phyloP scores from a whole-genome alignment of 495 filamentous ascomycete species.

The Thermothielavioides terrestris region DNA sequence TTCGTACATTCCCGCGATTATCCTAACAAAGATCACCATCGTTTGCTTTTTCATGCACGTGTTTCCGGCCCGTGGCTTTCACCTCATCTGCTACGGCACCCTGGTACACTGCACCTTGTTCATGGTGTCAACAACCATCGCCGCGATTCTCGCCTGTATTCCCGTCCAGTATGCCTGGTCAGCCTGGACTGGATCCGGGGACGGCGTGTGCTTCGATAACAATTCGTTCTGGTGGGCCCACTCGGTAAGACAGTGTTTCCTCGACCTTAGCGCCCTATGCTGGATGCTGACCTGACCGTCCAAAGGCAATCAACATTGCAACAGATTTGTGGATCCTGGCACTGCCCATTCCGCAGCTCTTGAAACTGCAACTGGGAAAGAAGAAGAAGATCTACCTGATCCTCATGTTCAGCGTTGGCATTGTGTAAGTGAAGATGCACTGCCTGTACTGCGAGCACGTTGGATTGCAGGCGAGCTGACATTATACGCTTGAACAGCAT shows the following conservation, averaged over 20 bases:
- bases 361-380: background rate
- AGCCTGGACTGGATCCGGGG: background rate
- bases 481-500: background rate
- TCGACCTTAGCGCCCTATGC: background rate
- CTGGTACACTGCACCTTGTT: background rate
- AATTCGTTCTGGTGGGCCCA: background rate
- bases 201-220: background rate
- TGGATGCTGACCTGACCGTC: background rate
- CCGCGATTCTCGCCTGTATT: background rate
- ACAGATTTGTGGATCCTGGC: background rate
- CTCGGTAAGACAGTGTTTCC: background rate
- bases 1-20: background rate
- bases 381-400: background rate
- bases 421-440: background rate
- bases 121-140: background rate
- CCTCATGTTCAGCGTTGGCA: background rate
- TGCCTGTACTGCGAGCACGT: no score
- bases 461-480: background rate
- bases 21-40: background rate
- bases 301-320: background rate
- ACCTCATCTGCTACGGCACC: background rate
- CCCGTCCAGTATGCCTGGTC: background rate
- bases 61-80: background rate
- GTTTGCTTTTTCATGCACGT: background rate
- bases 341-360: background rate